Percentiles rank a stretch among this genome's conserved stretches.
Conservation (phyloP, 73 alveolate genomes). For the Uronychia binucleata region DNA sequence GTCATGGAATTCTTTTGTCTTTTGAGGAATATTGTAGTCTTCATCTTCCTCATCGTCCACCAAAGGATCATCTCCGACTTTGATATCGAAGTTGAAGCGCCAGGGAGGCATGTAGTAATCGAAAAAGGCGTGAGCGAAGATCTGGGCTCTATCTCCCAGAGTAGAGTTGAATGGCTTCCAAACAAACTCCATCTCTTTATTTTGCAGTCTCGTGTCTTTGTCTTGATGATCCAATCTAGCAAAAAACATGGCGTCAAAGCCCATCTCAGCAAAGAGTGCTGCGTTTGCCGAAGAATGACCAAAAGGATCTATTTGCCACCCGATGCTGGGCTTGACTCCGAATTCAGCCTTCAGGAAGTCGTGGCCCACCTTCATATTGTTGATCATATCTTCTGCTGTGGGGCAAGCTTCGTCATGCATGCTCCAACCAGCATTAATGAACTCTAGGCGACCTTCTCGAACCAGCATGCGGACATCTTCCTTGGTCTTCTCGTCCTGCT, state of each 20-base stretch:
- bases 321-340: conserved; percentile 77
- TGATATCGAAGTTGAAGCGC: conserved; percentile 62
- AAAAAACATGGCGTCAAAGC: conserved; percentile 86
- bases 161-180: conserved; percentile 74
- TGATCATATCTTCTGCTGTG: conserved; percentile 81
- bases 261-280: conserved; percentile 86
- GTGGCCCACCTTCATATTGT: conserved; percentile 87
- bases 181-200: conserved; percentile 81
- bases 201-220: conserved; percentile 68
- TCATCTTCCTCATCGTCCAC: conserved; percentile 41
- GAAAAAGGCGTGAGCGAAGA: conserved; percentile 66
- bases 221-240: conserved; percentile 91
- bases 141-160: conserved; percentile 58
- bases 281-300: conserved; percentile 94
- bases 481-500: conserved; percentile 65
- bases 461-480: conserved; percentile 73
- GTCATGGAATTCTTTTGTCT: conserved; percentile 31
- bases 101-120: conserved; percentile 81
- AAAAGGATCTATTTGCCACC: conserved; percentile 98
- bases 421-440: conserved; percentile 93
- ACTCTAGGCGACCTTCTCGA: conserved; percentile 76
- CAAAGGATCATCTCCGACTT: conserved; percentile 52
- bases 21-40: conserved; percentile 36
- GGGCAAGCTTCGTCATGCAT: conserved; percentile 96
- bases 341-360: conserved; percentile 83